Percentiles rank a stretch among this genome's conserved stretches.
phyloP scores from a whole-genome alignment of 805 yeast genomes.

The Pichia kluyveri region DNA sequence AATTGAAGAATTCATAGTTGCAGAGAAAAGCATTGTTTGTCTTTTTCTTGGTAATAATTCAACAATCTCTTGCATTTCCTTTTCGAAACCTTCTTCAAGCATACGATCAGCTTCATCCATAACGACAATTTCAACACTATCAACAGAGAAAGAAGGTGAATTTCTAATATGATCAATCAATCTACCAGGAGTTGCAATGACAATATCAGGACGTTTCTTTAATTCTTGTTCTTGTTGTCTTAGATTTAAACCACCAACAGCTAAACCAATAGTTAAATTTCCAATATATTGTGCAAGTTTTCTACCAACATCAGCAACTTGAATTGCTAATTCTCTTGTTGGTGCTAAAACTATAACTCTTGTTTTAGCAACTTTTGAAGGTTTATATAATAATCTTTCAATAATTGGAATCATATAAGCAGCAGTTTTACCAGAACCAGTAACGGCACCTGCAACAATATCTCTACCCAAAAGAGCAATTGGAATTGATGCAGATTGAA shows the following conservation, averaged over 20 bases:
- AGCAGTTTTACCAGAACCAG: constrained; percentile 99
- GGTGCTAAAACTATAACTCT: constrained; percentile 89
- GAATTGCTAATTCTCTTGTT: constrained; percentile 96
- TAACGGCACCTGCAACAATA: constrained; percentile 97
- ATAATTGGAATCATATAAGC: constrained; percentile 95
- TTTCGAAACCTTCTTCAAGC: constrained; percentile 98
- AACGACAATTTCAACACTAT: constrained; percentile 83
- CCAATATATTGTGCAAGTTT: constrained; percentile 71
- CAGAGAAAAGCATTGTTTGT: constrained; percentile 91
- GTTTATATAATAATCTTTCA: constrained; percentile 85
- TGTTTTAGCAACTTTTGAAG: constrained; percentile 76
- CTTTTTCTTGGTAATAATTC: constrained; percentile 81
- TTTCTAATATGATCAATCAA: constrained; percentile 94
- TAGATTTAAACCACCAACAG: constrained; percentile 95
- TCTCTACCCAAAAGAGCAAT: constrained; percentile 90
- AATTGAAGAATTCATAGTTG: constrained; percentile 94
- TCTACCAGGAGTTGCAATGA: constrained; percentile 98
- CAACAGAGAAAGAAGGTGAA: constrained; percentile 87
- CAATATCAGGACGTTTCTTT: constrained; percentile 88
- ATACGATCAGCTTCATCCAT: constrained; percentile 98
- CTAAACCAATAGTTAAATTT: constrained; percentile 80
- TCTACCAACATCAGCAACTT: constrained; percentile 88
- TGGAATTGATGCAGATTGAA: constrained; percentile 90
- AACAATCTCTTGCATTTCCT: constrained; percentile 84
- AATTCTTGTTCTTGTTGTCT: constrained; percentile 94